These are phyloP conservation scores for Leishmania tropica DNA, from an alignment of 208 protist genomes.

Conservation along the genomic window DNA sequence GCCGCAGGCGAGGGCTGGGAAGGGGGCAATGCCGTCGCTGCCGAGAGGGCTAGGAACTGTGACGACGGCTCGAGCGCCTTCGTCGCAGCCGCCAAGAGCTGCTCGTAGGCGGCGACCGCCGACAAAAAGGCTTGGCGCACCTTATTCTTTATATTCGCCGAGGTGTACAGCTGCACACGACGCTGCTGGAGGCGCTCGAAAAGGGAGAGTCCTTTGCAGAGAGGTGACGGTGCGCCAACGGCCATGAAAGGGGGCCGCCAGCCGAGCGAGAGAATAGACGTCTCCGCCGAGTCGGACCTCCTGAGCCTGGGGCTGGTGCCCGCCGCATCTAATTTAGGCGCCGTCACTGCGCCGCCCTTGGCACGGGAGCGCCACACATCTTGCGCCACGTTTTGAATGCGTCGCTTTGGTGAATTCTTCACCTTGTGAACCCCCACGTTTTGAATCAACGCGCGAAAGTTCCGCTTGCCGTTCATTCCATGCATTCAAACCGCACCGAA, in stretches of 20 bases:
- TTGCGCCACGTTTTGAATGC: constrained; percentile 25
- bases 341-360: too few species aligned
- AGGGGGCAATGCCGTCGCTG: background rate
- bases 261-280: background rate
- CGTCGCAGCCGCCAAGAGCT: background rate
- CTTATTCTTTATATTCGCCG: constrained; percentile 21
- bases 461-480: constrained; percentile 17
- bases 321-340: background rate
- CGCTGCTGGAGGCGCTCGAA: constrained; percentile 22
- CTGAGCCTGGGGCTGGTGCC: background rate
- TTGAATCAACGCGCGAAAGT: constrained; percentile 40
- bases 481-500: background rate
- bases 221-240: background rate
- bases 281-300: background rate
- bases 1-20: background rate
- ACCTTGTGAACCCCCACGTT: constrained; percentile 27
- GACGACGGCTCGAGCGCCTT: background rate
- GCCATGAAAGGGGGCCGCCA: background rate
- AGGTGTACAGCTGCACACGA: constrained; percentile 20
- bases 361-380: background rate
- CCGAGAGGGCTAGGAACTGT: background rate
- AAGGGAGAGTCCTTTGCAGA: background rate
- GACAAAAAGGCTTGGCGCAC: constrained; percentile 20
- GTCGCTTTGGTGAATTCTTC: constrained; percentile 33
- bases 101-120: constrained; percentile 14